Base-by-base conservation (phyloP, 2,329 filamentous ascomycete genomes). In the Eurotiales sp. region DNA sequence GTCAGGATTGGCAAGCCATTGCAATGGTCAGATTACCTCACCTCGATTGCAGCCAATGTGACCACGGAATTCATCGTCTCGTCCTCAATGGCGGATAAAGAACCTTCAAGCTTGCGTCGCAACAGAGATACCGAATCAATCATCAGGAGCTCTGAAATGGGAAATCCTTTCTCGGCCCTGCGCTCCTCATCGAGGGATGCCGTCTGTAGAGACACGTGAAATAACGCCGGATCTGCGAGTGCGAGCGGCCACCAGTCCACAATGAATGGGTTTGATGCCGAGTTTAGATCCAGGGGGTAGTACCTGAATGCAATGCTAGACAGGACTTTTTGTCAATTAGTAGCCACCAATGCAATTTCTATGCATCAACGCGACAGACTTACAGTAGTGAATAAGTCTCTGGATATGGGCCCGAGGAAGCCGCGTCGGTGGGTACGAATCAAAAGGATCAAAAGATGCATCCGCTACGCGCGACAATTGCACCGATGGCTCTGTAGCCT, bases 211-310 rank as follows among this genome's bases (percentile, higher is more conserved):
- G 79, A 82, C 21, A 83, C 79, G 56, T 83, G 78, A 49, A 83
- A 83, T 1, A 83, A 58, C 4, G 78, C 78, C 0, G 80, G 77
- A 50, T 83, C 80, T 0, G 69, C 73, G 0, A 83, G 69, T 0
- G 80, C 79, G 1, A 78, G 67, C 0, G 80, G 80, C 79, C 80
- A 83, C 80, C 80, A 83, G 0, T 78, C 81, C 6, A 81, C 65
- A 15, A 83, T 65, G 54, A 83, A 83, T 0, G 80, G 80, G 56
- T 83, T 83, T 7, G 80, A 79, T 0, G 63, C 62, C n/a, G 71
- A 59, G 53, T 70, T 74, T 7, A 80, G 65, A 46, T 83, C 80
- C 17, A 82, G 66, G 0, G 80, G 80, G 57, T 83, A 83, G 58
- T 82, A 83, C 55, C 82, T 76, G 46, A 83, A 83, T 0, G 79